Evolutionary conservation across 192 early-diverging fungal species (phyloP).

Genomic region (Coemansia sp.): DNA sequence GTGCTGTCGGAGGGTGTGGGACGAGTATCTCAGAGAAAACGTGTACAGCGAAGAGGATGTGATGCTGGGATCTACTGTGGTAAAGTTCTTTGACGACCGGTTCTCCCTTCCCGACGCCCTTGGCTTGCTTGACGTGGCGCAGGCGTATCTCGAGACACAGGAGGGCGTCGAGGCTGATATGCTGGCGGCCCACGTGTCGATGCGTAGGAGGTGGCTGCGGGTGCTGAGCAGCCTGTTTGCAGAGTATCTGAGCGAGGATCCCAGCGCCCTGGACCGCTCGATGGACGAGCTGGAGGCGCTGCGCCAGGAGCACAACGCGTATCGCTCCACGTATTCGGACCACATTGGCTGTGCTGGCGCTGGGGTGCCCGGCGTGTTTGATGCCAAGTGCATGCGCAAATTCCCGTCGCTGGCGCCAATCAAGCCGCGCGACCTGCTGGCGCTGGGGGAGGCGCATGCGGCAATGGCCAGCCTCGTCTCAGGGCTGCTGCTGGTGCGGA

Average conservation of each 20-base stretch:
- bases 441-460: slow-evolving; percentile 1
- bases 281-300: slow-evolving; percentile 5
- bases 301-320: not conserved
- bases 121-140: slow-evolving; percentile 12
- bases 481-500: slow-evolving; percentile 14
- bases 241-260: slow-evolving; percentile 16
- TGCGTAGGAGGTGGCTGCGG: slow-evolving; percentile 29
- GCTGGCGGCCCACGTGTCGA: slow-evolving; percentile 14
- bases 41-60: slow-evolving; percentile 45
- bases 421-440: slow-evolving; percentile 31
- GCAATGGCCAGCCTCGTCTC: slow-evolving; percentile 8
- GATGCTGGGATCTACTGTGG: slow-evolving; percentile 12
- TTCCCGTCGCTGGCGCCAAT: slow-evolving; percentile 36
- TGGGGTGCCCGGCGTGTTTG: slow-evolving; percentile 33
- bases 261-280: slow-evolving; percentile 7
- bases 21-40: slow-evolving; percentile 36
- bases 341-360: not conserved
- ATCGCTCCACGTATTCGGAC: not conserved
- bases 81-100: slow-evolving; percentile 21
- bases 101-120: slow-evolving; percentile 11
- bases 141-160: not conserved
- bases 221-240: slow-evolving; percentile 11
- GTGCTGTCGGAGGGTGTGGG: slow-evolving; percentile 32
- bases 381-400: slow-evolving; percentile 43
- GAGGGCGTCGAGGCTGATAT: not conserved